Percentiles rank a stretch among this genome's conserved stretches.
phyloP scores from a whole-genome alignment of 106 monocot genomes.

The Dendrobium huoshanense region DNA sequence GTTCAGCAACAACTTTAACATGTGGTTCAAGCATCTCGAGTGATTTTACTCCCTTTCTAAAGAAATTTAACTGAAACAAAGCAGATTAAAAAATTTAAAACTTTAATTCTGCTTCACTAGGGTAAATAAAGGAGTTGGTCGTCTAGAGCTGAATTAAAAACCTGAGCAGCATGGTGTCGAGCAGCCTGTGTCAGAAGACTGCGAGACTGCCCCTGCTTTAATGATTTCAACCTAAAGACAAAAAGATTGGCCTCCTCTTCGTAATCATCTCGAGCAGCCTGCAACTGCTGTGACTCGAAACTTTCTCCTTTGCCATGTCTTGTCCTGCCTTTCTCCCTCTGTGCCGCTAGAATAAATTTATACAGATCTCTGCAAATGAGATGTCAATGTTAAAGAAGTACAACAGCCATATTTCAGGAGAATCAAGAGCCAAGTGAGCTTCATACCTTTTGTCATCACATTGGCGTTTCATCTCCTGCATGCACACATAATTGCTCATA shows the following conservation, averaged over 20 bases:
- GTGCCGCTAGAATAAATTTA: conserved; percentile 56
- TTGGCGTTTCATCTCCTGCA: conserved; percentile 82
- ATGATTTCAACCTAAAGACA: conserved; percentile 85
- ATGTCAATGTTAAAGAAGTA: conserved; percentile 9
- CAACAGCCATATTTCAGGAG: not conserved
- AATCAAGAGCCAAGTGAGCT: not conserved
- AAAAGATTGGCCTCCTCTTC: conserved; percentile 83
- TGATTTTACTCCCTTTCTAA: conserved; percentile 61
- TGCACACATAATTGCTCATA: no score
- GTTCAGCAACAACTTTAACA: conserved; percentile 44
- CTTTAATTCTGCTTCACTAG: not conserved
- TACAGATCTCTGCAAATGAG: conserved; percentile 48
- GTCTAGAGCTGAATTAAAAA: conserved; percentile 15
- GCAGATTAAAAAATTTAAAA: not conserved
- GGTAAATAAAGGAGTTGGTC: not conserved
- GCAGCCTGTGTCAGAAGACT: conserved; percentile 91
- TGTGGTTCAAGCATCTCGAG: conserved; percentile 50
- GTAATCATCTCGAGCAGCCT: conserved; percentile 74
- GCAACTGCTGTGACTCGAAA: conserved; percentile 53
- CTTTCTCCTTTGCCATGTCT: conserved; percentile 51
- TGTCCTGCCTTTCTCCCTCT: conserved; percentile 58
- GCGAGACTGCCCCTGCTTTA: conserved; percentile 89
- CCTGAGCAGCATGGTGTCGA: conserved; percentile 96
- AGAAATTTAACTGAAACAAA: conserved; percentile 58
- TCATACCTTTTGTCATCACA: conserved; percentile 79